Evolutionary conservation across 352 stramenopile genomes (phyloP), one percentile per base, ranked within the genome.

Genomic region (Phytophthora litchii): DNA sequence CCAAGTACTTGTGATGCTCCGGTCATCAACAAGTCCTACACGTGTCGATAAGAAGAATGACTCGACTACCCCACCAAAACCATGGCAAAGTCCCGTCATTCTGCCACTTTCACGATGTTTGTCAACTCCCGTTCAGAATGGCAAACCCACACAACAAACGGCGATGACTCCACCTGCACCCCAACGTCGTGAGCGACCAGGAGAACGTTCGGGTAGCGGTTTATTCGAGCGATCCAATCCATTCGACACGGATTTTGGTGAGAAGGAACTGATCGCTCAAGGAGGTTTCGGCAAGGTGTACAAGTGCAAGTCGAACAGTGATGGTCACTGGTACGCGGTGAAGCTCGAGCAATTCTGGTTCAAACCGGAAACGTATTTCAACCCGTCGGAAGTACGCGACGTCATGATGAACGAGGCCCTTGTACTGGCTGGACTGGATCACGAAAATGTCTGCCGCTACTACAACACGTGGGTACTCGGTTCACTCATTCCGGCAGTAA

Each of bases 361-460:
- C 72, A 91, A 91, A 41, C 84, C 84, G 23, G 79, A 91, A 55
- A 83, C 80, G 41, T 90, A 87, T 29, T 92, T 92, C 55, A 87
- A 86, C 19, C 82, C 82, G 25, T 72, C 67, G 0, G 76, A 91
- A 37, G 74, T 97, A 47, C 96, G 97, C 46, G 76, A 89, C 58
- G 97, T 97, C 47, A 85, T 98, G 48, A 80, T 96, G 59, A 92
- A 97, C 49, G 95, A 98, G 60, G 93, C 97, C 3, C 85, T 94
- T 1, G 94, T 92, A 6, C 86, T 98, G 56, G 92, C 91, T 9
- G 67, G 89, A 4, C 87, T 98, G 17, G 91, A 93, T 40, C 93
- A 98, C 46, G 94, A 98, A 57, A 97, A 98, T 59, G 95, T 98
- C 37, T 97, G 97, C 23, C 76, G 95, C 6, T 98, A 98, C 70